Evolutionary conservation across 805 yeast genomes (phyloP).

Genomic region (Blastobotrys attinorum): DNA sequence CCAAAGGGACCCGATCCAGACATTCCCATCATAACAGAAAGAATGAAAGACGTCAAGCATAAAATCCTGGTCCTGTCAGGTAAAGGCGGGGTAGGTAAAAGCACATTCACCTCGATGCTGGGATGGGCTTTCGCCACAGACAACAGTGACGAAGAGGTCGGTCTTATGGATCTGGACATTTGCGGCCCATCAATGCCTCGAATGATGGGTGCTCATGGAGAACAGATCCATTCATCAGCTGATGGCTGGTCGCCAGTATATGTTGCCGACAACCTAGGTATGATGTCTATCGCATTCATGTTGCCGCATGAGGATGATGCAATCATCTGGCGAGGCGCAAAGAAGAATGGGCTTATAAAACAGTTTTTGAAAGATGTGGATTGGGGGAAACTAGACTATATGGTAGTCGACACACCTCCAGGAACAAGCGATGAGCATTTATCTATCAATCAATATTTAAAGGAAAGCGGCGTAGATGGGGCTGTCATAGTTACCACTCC

Average conservation of each 20-base stretch:
- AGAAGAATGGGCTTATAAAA: constrained; percentile 86
- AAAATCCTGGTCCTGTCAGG: constrained; percentile 67
- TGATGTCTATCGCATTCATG: constrained; percentile 94
- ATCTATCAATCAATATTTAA: constrained; percentile 78
- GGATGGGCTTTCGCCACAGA: constrained; percentile 86
- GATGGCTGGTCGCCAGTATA: constrained; percentile 97
- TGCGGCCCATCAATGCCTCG: constrained; percentile 96
- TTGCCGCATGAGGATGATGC: constrained; percentile 90
- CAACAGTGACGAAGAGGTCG: constrained; percentile 59
- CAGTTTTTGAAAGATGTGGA: constrained; percentile 91
- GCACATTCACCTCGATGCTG: constrained; percentile 92
- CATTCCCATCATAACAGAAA: constrained; percentile 60
- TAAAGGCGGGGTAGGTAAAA: constrained; percentile 90
- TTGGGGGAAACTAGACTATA: constrained; percentile 80
- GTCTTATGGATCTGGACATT: constrained; percentile 94
- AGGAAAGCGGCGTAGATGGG: constrained; percentile 89
- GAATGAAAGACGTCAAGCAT: constrained; percentile 60
- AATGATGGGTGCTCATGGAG: constrained; percentile 88
- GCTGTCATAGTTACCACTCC: constrained; percentile 95
- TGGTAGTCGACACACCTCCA: constrained; percentile 95
- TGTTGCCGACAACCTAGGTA: constrained; percentile 87
- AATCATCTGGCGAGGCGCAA: constrained; percentile 95
- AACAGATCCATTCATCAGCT: constrained; percentile 77
- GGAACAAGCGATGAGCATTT: constrained; percentile 98
- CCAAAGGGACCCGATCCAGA: constrained; percentile 95